Evolutionary conservation across 2,329 filamentous ascomycete species (phyloP), one percentile per base, ranked within the genome.

Genomic region (Talaromyces sp.): DNA sequence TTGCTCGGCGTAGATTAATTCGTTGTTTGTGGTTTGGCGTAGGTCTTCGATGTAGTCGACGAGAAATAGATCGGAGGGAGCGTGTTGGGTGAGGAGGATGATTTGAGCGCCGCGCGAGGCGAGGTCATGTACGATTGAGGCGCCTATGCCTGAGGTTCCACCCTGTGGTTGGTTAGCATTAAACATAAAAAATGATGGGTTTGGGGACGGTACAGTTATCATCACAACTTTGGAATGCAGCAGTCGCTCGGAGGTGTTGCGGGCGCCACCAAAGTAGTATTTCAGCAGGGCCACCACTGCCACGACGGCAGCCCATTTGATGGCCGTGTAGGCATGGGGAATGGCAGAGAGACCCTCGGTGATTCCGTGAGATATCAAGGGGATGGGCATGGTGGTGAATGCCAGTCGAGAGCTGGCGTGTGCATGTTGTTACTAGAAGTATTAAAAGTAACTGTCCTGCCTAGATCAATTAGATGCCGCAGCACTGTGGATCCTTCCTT

Each of bases 191-290:
- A 31, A 37, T 19, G 27, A 31, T 22, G 2, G 50, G 11, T 5
- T 31, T 14, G 10, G n/a, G 11, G 9, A 10, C 37, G 10, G 66
- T 83, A 89, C 93, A 19, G 95, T 99, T 61, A 99, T 87, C 83
- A 99, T 89, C 52, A 97, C 85, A 58, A 99, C 92, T 75, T 96
- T 96, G 57, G 92, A 93, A 78, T 97, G 93, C 88, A 99, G 93
- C 63, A 90, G 85, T 66, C 92, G 86, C 75, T 97, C 93, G 31
- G 91, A 86, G 49, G 79, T 80, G 77, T 95, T 97, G 70, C 79
- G 81, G 13, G 89, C 86, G 70, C 95, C 96, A 69, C 87, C 87
- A 72, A 89, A 90, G 81, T 90, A 97, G 73, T 83, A 83, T 82
- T 97, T 98, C 69, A 89, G 73, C 63, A 84, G 73, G 66, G 81